These are phyloP conservation scores for Paracoccidioides lutzii DNA, from an alignment of 2,329 filamentous ascomycete genomes.

Conservation along the genomic window DNA sequence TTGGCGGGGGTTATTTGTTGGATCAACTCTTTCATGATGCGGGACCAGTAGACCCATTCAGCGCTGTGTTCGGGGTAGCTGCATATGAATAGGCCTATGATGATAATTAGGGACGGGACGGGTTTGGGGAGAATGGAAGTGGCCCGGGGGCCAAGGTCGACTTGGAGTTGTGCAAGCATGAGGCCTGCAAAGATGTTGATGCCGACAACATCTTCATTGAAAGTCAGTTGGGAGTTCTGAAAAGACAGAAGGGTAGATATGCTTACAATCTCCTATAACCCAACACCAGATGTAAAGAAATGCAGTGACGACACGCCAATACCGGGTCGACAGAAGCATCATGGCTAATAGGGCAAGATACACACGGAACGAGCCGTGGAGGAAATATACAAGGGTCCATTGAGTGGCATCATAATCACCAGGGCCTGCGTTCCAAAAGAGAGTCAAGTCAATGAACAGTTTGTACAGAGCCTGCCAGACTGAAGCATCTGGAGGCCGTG, in stretches of 20 bases:
- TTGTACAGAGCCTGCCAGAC: constrained; percentile 10
- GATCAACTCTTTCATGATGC: constrained; percentile 8
- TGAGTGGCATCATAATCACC: constrained; percentile 32
- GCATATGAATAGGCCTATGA: constrained; percentile 15
- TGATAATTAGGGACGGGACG: constrained; percentile 13
- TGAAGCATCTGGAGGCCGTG: constrained; percentile 8
- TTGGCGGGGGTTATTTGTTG: constrained; percentile 10
- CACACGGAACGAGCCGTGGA: constrained; percentile 31
- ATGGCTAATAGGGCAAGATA: constrained; percentile 32
- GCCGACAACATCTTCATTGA: constrained; percentile 14
- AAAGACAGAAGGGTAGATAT: not conserved
- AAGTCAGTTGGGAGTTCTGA: not conserved
- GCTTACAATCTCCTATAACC: constrained; percentile 16
- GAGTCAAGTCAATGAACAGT: constrained; percentile 11
- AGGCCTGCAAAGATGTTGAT: constrained; percentile 19
- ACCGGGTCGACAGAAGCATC: constrained; percentile 25
- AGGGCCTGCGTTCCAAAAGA: constrained; percentile 27
- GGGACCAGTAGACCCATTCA: constrained; percentile 16
- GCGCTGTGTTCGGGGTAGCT: constrained; percentile 16
- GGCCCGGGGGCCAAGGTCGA: constrained; percentile 14
- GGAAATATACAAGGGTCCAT: constrained; percentile 32
- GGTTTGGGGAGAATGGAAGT: constrained; percentile 12
- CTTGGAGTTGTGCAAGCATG: constrained; percentile 17
- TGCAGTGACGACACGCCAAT: constrained; percentile 23
- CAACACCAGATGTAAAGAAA: constrained; percentile 30